phyloP scores from a whole-genome alignment of 768 basidiomycete species.

The Hortiboletus flavorubellus region DNA sequence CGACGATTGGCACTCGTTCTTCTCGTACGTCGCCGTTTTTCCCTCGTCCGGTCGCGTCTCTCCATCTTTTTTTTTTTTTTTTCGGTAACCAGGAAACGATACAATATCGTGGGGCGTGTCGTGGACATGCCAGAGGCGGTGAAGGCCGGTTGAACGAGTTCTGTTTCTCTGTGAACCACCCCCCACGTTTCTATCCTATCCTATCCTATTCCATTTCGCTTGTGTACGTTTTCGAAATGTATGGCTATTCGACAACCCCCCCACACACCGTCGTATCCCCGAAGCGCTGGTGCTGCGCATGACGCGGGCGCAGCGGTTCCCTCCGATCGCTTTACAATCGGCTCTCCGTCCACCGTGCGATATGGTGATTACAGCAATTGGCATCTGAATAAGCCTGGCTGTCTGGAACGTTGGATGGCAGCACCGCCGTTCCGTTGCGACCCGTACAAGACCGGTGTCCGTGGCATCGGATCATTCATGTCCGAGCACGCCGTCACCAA shows the following conservation, averaged over 20 bases:
- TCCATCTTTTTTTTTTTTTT: too few relatives aligned
- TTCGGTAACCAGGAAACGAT: slow-evolving; percentile 59
- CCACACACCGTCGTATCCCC: neutral
- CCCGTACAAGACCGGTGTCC: neutral
- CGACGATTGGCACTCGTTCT: slow-evolving; percentile 88
- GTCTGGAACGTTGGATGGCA: neutral
- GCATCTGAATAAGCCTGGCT: neutral
- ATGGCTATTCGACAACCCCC: neutral
- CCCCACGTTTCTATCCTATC: too few relatives aligned
- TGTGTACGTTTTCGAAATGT: neutral
- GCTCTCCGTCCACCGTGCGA: neutral
- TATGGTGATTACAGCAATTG: too few relatives aligned
- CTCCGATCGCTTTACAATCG: neutral
- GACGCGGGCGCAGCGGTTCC: neutral
- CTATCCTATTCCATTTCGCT: neutral
- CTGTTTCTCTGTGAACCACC: too few relatives aligned
- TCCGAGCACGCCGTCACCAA: neutral
- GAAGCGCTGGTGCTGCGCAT: neutral
- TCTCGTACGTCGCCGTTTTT: slow-evolving; percentile 53
- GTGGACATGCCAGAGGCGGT: slow-evolving; percentile 46
- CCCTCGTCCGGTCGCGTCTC: neutral
- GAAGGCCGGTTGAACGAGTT: too few relatives aligned
- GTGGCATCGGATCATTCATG: neutral
- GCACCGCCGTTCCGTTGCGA: slow-evolving; percentile 1
- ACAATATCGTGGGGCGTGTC: slow-evolving; percentile 82